A percentile compares a stretch with the other conserved stretches of the same genome.
Conservation (phyloP, 129 eudicot species). For the Ambrosia artemisiifolia region DNA sequence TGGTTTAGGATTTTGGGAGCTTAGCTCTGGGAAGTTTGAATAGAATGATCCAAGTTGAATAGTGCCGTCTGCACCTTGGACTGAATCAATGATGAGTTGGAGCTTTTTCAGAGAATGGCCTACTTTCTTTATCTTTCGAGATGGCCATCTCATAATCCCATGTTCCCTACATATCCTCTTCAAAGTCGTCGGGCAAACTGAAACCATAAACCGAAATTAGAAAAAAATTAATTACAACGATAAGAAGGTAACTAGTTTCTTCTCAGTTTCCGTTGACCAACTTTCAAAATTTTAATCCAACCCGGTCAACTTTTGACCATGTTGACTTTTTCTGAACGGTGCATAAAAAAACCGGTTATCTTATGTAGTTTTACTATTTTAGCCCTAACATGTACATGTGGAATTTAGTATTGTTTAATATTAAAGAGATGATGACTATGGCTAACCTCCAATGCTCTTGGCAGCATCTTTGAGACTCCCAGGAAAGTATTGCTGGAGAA, state of each 20-base stretch:
- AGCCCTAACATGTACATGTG: background rate
- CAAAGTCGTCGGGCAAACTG: constrained; percentile 67
- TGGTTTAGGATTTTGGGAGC: constrained; percentile 19
- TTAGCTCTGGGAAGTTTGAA: constrained; percentile 52
- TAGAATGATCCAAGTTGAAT: constrained; percentile 61
- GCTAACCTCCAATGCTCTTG: constrained; percentile 55
- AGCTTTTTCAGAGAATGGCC: constrained; percentile 64
- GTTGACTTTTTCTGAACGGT: constrained; percentile 8
- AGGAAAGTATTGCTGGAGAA: constrained; percentile 62
- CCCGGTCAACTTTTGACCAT: background rate
- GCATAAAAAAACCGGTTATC: background rate
- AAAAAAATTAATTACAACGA: background rate
- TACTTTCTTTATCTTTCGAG: constrained; percentile 68
- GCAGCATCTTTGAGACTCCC: constrained; percentile 80
- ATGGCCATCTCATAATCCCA: constrained; percentile 69
- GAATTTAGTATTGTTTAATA: background rate
- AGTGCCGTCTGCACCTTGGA: constrained; percentile 60
- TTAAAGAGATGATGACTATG: constrained; percentile 14
- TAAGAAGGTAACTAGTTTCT: background rate
- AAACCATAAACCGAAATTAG: constrained; percentile 14
- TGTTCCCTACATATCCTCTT: constrained; percentile 79
- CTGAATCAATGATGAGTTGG: constrained; percentile 66
- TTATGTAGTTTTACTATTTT: background rate
- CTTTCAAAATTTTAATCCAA: background rate
- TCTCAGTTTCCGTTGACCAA: background rate